Conservation (phyloP, 2,329 filamentous ascomycete species). For the Triangularia verruculosa region DNA sequence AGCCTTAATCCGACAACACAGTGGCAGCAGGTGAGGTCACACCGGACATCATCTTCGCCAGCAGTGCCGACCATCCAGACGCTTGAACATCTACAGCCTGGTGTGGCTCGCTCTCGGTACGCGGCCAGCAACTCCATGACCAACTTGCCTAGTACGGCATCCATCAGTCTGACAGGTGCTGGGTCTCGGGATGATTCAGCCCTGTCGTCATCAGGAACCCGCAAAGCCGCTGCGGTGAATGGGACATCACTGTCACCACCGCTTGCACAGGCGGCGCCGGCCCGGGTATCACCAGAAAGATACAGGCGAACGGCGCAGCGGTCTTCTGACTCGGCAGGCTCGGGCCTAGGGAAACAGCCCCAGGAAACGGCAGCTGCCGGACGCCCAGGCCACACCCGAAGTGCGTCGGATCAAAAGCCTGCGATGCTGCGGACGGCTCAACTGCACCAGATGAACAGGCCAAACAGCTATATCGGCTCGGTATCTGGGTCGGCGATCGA, state of each 20-base stretch:
- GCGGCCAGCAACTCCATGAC: conserved; percentile 39
- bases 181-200: conserved; percentile 54
- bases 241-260: conserved; percentile 45
- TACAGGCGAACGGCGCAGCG: conserved; percentile 68
- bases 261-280: conserved; percentile 55
- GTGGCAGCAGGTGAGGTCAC: conserved; percentile 49
- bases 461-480: conserved; percentile 52
- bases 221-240: conserved; percentile 38
- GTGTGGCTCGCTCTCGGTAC: conserved; percentile 32
- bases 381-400: conserved; percentile 52
- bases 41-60: conserved; percentile 48
- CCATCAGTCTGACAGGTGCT: conserved; percentile 35
- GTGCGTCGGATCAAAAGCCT: conserved; percentile 36
- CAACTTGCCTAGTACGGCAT: conserved; percentile 39
- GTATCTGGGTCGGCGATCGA: conserved; percentile 56
- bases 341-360: conserved; percentile 29
- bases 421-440: conserved; percentile 33
- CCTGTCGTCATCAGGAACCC: conserved; percentile 42
- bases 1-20: conserved; percentile 55
- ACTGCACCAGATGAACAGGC: conserved; percentile 41
- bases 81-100: conserved; percentile 35
- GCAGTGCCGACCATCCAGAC: conserved; percentile 41
- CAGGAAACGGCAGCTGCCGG: conserved; percentile 49
- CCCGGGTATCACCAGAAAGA: conserved; percentile 74
- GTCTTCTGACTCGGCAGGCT: conserved; percentile 47